Percentiles rank a stretch among this genome's conserved stretches.
phyloP scores from a whole-genome alignment of 2,329 filamentous ascomycete genomes.

The Colletotrichum sp. region DNA sequence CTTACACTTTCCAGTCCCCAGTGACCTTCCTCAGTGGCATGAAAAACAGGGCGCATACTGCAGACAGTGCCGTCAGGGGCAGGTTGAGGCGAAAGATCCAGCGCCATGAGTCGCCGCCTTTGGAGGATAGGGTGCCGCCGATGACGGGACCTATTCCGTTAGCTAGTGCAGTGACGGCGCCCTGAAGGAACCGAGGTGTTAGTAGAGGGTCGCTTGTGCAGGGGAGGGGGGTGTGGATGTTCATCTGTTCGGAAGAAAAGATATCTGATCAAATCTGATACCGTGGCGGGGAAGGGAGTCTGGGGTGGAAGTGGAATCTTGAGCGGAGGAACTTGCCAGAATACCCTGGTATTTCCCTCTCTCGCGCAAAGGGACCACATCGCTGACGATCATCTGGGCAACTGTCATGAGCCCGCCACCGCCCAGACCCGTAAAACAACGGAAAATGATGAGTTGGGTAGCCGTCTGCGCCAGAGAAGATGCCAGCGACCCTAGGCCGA shows the following conservation, averaged over 20 bases:
- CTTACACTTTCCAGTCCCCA: conserved; percentile 52
- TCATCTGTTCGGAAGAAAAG: not conserved
- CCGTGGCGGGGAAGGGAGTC: not conserved
- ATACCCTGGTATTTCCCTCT: conserved; percentile 46
- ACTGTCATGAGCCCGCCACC: conserved; percentile 47
- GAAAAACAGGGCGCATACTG: conserved; percentile 53
- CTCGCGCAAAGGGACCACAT: conserved; percentile 52
- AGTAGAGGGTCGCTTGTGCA: not conserved
- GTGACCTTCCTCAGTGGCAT: conserved; percentile 61
- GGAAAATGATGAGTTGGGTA: conserved; percentile 44
- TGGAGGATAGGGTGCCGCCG: conserved; percentile 54
- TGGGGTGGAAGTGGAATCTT: not conserved
- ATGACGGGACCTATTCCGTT: conserved; percentile 61
- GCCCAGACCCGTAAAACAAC: conserved; percentile 48
- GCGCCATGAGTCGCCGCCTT: conserved; percentile 51
- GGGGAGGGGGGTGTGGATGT: not conserved
- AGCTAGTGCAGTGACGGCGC: conserved; percentile 55
- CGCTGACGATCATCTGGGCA: conserved; percentile 51
- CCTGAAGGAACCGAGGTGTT: conserved; percentile 27
- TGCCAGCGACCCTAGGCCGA: conserved; percentile 48
- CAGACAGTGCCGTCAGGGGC: conserved; percentile 53
- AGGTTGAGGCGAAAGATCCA: conserved; percentile 62
- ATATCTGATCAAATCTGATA: not conserved
- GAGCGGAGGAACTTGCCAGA: conserved; percentile 33
- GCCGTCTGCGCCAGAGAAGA: conserved; percentile 45